Conservation (phyloP, 208 protist genomes). For the Crithidia sp. region DNA sequence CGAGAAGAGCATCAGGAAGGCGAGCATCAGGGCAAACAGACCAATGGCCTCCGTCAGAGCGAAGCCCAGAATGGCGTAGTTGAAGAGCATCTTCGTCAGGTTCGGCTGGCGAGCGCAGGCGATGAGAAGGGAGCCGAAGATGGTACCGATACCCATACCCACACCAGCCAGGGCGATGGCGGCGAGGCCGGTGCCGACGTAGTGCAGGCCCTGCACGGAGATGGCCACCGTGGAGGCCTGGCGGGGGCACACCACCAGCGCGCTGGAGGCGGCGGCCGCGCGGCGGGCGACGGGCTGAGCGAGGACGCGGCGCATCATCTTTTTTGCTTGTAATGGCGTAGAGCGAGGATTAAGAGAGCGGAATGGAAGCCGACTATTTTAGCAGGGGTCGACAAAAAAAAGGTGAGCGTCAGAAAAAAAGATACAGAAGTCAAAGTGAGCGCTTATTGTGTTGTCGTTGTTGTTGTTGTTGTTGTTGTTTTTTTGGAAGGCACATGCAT, state of each 20-base stretch:
- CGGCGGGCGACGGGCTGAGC: constrained; percentile 65
- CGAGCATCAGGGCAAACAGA: constrained; percentile 92
- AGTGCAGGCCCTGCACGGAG: constrained; percentile 90
- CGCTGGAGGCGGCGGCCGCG: constrained; percentile 41
- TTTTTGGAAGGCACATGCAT: too few species aligned
- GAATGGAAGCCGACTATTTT: neutral
- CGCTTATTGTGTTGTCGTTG: too few species aligned
- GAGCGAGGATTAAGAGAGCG: constrained; percentile 5
- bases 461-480: too few species aligned
- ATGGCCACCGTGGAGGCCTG: constrained; percentile 86
- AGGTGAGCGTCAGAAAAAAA: too few species aligned
- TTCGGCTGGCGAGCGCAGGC: constrained; percentile 91
- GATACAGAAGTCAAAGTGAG: too few species aligned
- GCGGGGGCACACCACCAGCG: constrained; percentile 57
- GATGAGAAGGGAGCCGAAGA: constrained; percentile 88
- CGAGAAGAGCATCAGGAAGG: constrained; percentile 95
- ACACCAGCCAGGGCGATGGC: constrained; percentile 92
- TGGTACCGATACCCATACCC: constrained; percentile 91
- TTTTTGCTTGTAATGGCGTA: constrained; percentile 12
- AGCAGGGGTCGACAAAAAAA: too few species aligned
- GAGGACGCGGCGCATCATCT: constrained; percentile 88
- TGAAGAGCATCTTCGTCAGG: constrained; percentile 92
- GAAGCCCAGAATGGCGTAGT: constrained; percentile 94
- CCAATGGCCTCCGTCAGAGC: constrained; percentile 93
- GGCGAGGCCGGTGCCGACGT: constrained; percentile 91